These are phyloP conservation scores for Pulveroboletus sp. DNA, from an alignment of 768 basidiomycete species.

Conservation along the genomic window DNA sequence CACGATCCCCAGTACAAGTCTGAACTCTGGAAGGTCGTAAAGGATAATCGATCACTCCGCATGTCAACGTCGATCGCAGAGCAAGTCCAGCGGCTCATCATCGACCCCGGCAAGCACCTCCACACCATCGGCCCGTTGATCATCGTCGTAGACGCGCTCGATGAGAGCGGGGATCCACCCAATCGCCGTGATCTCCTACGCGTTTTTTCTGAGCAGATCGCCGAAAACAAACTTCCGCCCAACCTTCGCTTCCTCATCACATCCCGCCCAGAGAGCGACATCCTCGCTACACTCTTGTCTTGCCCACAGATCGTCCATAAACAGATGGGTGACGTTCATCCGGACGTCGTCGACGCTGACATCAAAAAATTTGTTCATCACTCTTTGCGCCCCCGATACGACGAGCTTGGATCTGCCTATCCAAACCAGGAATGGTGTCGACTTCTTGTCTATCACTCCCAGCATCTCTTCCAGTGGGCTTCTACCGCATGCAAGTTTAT, in stretches of 20 bases:
- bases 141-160: conserved; percentile 36
- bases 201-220: conserved; percentile 11
- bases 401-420: conserved; percentile 16
- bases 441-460: conserved; percentile 21
- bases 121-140: conserved; percentile 30
- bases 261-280: conserved; percentile 26
- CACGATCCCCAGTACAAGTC: conserved; percentile 26
- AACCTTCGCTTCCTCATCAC: conserved; percentile 29
- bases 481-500: conserved; percentile 29
- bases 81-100: conserved; percentile 29
- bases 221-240: conserved; percentile 13
- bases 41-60: conserved; percentile 24
- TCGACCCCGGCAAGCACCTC: conserved; percentile 23
- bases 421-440: conserved; percentile 21
- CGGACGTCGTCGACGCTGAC: conserved; percentile 13
- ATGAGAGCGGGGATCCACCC: conserved; percentile 22
- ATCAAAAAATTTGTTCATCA: conserved; percentile 15
- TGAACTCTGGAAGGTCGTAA: conserved; percentile 14
- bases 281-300: conserved; percentile 7
- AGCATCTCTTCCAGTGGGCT: no score
- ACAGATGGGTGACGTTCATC: conserved; percentile 12
- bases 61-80: conserved; percentile 12
- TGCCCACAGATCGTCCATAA: conserved; percentile 9
- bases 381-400: conserved; percentile 3
- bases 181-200: conserved; percentile 21